Evolutionary conservation across 164 flowering plant genomes (phyloP).

Genomic region (Vitis amurensis): DNA sequence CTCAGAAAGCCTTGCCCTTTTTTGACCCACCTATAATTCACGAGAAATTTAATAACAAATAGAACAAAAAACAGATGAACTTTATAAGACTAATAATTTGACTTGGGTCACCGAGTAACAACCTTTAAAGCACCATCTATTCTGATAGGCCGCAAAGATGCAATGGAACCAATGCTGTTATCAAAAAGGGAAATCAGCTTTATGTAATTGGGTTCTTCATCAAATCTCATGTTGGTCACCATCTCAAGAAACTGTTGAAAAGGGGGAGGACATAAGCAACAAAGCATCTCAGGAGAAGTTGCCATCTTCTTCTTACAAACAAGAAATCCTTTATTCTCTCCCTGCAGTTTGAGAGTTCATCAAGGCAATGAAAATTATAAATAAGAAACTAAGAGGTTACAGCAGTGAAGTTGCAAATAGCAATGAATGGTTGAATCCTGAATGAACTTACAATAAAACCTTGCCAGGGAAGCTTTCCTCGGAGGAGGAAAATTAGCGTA

Average conservation of each 20-base stretch:
- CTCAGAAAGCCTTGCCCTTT: conserved; percentile 42
- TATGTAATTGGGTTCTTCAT: conserved; percentile 59
- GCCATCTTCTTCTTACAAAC: conserved; percentile 65
- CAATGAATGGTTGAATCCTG: background rate
- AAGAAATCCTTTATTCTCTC: conserved; percentile 63
- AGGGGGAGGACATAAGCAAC: conserved; percentile 48
- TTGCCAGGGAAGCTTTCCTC: conserved; percentile 67
- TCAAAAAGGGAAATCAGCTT: conserved; percentile 54
- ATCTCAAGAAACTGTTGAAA: conserved; percentile 54
- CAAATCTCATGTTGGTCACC: conserved; percentile 56
- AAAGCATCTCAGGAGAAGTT: conserved; percentile 49
- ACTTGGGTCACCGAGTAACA: background rate
- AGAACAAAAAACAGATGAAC: background rate
- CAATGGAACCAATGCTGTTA: conserved; percentile 29
- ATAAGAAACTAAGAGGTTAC: background rate
- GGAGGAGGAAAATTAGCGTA: conserved; percentile 55
- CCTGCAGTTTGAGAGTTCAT: conserved; percentile 35
- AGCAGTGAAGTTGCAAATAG: conserved; percentile 1
- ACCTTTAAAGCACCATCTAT: conserved; percentile 56
- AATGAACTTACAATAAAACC: conserved; percentile 39
- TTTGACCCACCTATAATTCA: conserved; percentile 49
- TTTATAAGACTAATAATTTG: background rate
- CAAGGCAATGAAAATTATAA: conserved; percentile 2
- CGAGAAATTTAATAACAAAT: background rate
- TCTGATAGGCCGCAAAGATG: conserved; percentile 38